Base-by-base conservation (phyloP, 805 yeast species). In the Wickerhamomyces ciferrii region DNA sequence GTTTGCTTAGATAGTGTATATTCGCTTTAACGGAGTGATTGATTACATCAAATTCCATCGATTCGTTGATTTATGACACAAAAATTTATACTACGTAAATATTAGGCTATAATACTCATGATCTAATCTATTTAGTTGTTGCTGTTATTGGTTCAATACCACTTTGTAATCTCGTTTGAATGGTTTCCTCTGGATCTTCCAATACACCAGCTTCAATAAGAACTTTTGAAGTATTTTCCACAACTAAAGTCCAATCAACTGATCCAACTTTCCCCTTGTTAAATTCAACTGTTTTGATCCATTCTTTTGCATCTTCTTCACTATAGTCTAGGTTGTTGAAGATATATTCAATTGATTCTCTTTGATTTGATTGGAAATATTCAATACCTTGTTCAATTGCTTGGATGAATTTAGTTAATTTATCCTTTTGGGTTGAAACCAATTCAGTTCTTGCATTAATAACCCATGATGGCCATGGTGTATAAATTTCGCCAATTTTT, bases 391-490 rank as follows among this genome's bases (percentile, higher is more conserved):
- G 65, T 58, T 81, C 76, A 35, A 89, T 68, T 1, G 82, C 83
- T 2, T 61, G 55, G 42, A 81, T 52, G 49, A 89, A 83, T 2
- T 54, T 55, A 3, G 48, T 46, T 38, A 74, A 53, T 5, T 58
- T 61, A 23, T 58, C 55, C 13, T 59, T 45, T 18, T 60, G 54
- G n/a, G 59, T 55, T 7, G 60, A 63, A 32, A 72, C 53, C 5
- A 74, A 53, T n/a, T 67, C 69, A 15, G 67, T 58, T 44, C 74
- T 65, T 5, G 80, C 80, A 19, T 81, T 79, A 42, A 89, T 74
- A 15, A 88, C 91, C 97, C 97, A 90, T 2, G 96, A 86, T 11
- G 97, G 92, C 97, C 97, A 90, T 18, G 97, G 97, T 0, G 97
- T 90, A 66, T 85, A 87, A 47, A 90, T 89, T 53, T 86, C 87